Base-by-base conservation (phyloP, 2,329 filamentous ascomycete genomes). In the Myrmaecium sp. region DNA sequence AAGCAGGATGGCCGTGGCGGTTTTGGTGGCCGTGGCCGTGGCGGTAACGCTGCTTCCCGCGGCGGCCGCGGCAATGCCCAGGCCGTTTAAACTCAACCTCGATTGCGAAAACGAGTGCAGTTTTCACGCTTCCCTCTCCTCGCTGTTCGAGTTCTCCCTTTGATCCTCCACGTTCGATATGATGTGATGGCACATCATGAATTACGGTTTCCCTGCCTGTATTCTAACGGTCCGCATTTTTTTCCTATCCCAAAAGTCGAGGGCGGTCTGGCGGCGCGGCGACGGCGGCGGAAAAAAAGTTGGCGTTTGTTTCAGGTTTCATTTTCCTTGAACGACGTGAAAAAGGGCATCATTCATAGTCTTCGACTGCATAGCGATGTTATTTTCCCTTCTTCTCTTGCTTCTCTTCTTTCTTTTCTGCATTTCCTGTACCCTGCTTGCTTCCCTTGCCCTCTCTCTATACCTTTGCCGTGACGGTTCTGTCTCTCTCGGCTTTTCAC, bases 1-100 rank as follows among this genome's bases (percentile, higher is more conserved):
- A 60, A 65, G 31, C 68, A 74, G 29, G 74, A 75, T 31, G 71
- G 72, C 23, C 71, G 79, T 41, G 75, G 79, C 36, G 68, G 69
- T 30, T 69, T 70, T 40, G 59, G 64, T 42, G 58, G 70, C 13
- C 36, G 44, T 22, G 42, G 44, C 17, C 29, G 43, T 14, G 43
- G 46, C 21, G 31, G 31, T 15, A 39, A 43, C 12, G 32, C 40
- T 7, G 29, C 29, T 27, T 67, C 70, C 30, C 69, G 77, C 38
- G 73, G 76, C 36, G 65, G 40, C 21, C 47, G 50, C 26, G 43
- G 40, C 25, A 44, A 41, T 25, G 37, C 49, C 10, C 46, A 46
- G 29, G 46, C 49, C 28, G 44, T 46, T 21, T 53, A 39, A 45
- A 31, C 14, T 21, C n/a, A 26, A 28, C 21, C 21, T 13, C 8